Percentiles rank a stretch among this genome's conserved stretches.
phyloP scores from a whole-genome alignment of 2,329 filamentous ascomycete species.

The Botrytis squamosa region DNA sequence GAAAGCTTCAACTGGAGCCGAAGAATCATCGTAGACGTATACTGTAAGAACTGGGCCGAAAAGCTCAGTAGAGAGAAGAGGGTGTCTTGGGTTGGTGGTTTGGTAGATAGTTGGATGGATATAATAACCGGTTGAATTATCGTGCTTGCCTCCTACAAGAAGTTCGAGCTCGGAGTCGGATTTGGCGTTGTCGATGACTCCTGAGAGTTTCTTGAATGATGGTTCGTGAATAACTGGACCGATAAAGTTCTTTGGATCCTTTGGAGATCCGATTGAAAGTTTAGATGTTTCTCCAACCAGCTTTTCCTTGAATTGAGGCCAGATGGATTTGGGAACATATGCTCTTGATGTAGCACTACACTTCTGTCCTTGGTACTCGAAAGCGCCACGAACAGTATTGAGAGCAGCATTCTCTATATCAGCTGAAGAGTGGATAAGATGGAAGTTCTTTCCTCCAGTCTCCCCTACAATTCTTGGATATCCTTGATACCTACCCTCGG shows the following conservation, averaged over 20 bases:
- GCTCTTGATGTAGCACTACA: constrained; percentile 80
- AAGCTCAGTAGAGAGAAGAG: constrained; percentile 73
- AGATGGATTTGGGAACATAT: constrained; percentile 74
- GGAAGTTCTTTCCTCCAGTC: constrained; percentile 93
- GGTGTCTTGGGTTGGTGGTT: constrained; percentile 70
- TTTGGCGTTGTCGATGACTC: constrained; percentile 78
- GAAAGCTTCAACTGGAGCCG: constrained; percentile 54
- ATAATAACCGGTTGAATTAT: constrained; percentile 77
- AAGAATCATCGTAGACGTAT: constrained; percentile 74
- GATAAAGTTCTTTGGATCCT: constrained; percentile 72
- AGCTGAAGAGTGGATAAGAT: constrained; percentile 74
- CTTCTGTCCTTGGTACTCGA: constrained; percentile 90
- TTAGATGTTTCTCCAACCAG: constrained; percentile 65
- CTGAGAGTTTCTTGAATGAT: constrained; percentile 76
- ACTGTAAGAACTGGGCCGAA: constrained; percentile 76
- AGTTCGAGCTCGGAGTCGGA: constrained; percentile 70
- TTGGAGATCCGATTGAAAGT: constrained; percentile 68
- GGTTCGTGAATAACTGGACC: constrained; percentile 84
- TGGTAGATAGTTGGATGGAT: constrained; percentile 80
- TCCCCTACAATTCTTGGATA: constrained; percentile 90
- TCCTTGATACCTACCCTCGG: constrained; percentile 75
- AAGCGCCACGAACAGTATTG: constrained; percentile 81
- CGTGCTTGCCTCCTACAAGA: constrained; percentile 72
- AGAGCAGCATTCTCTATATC: constrained; percentile 76
- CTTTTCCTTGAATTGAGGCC: constrained; percentile 67